Percentiles rank a stretch among this genome's conserved stretches.
Conservation (phyloP, 2,329 filamentous ascomycete species). For the Neofusicoccum parvum region DNA sequence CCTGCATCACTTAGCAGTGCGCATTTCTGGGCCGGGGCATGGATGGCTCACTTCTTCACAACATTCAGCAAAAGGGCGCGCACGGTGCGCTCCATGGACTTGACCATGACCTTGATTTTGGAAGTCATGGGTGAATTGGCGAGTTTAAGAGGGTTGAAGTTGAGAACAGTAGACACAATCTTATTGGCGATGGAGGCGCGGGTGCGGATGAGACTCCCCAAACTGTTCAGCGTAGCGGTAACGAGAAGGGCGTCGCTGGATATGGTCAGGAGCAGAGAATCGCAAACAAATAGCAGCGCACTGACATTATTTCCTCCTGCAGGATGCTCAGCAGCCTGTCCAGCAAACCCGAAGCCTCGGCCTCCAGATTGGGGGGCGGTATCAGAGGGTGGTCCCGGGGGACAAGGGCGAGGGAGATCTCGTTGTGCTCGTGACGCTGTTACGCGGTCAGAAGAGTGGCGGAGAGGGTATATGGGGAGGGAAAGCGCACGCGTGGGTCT, state of each 20-base stretch:
- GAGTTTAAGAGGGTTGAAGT: slow-evolving; percentile 87
- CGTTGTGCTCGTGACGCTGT: slow-evolving; percentile 73
- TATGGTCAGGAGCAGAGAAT: slow-evolving; percentile 28
- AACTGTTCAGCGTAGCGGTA: slow-evolving; percentile 86
- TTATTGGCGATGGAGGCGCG: slow-evolving; percentile 81
- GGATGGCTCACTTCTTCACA: slow-evolving; percentile 66
- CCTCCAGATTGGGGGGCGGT: slow-evolving; percentile 79
- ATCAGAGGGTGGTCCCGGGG: slow-evolving; percentile 81
- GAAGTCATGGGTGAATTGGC: slow-evolving; percentile 76
- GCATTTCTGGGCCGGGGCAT: background rate
- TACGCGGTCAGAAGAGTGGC: slow-evolving; percentile 2
- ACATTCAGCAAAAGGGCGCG: slow-evolving; percentile 82
- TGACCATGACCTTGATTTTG: slow-evolving; percentile 77
- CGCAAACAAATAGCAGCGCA: background rate
- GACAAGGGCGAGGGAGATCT: slow-evolving; percentile 85
- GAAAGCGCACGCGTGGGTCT: slow-evolving; percentile 74
- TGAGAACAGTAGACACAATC: slow-evolving; percentile 81
- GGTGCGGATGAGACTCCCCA: slow-evolving; percentile 79
- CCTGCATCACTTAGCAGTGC: slow-evolving; percentile 47
- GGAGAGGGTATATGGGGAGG: background rate
- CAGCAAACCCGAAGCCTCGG: slow-evolving; percentile 86
- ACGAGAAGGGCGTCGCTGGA: slow-evolving; percentile 81
- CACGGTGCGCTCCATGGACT: slow-evolving; percentile 93
- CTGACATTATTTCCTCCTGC: slow-evolving; percentile 83
- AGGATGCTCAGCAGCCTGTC: slow-evolving; percentile 84